phyloP scores from a whole-genome alignment of 129 eudicot species.

The Cynara cardunculus region DNA sequence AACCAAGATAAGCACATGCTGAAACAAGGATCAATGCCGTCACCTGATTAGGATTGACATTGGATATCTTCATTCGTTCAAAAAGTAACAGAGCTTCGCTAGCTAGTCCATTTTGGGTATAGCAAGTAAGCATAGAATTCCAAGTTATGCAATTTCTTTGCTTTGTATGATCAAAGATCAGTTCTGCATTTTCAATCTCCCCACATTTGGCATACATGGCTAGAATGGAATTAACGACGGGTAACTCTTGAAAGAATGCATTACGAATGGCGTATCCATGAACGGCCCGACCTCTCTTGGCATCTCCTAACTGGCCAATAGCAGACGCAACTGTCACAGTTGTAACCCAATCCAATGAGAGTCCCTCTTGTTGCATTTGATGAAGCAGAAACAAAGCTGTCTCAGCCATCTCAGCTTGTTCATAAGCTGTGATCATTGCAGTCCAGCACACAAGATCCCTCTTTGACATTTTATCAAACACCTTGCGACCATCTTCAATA shows the following conservation, averaged over 20 bases:
- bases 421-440: constrained; percentile 54
- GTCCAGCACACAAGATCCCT: constrained; percentile 68
- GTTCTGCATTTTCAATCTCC: constrained; percentile 31
- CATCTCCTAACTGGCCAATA: constrained; percentile 35
- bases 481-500: constrained; percentile 27
- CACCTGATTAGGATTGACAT: constrained; percentile 31
- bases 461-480: constrained; percentile 57
- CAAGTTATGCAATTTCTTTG: constrained; percentile 21
- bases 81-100: constrained; percentile 48
- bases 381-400: constrained; percentile 34
- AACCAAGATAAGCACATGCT: constrained; percentile 32
- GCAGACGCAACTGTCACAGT: constrained; percentile 40
- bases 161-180: constrained; percentile 14
- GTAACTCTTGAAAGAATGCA: constrained; percentile 22
- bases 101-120: constrained; percentile 26
- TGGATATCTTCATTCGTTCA: constrained; percentile 22
- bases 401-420: constrained; percentile 26
- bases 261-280: constrained; percentile 37
- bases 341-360: constrained; percentile 37
- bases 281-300: constrained; percentile 6
- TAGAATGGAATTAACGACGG: constrained; percentile 41
- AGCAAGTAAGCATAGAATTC: constrained; percentile 38
- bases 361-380: constrained; percentile 37
- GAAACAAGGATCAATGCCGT: constrained; percentile 38
- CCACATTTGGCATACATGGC: constrained; percentile 47